Evolutionary conservation across 1,284 basidiomycete species (phyloP), one percentile per base, ranked within the genome.

Genomic region (Puccinia horiana): DNA sequence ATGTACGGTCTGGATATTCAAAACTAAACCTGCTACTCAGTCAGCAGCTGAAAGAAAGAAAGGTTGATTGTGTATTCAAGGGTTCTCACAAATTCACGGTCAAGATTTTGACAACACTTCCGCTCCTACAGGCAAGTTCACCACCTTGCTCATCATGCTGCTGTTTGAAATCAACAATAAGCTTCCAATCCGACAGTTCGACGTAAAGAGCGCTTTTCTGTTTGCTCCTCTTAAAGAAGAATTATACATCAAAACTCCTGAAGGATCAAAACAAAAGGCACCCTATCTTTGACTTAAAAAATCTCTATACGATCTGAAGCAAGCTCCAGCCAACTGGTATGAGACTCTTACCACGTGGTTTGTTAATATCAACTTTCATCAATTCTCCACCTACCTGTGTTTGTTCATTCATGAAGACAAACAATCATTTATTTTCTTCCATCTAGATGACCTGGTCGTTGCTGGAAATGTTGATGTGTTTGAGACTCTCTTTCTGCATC

Each of bases 1-100:
- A n/a, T n/a, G 85, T 0, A 84, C 74, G 2, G 82, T 84, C 88
- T 89, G 88, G 87, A 86, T 87, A 5, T 89, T 87, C 82, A 84
- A 83, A 0, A 84, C 84, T 76, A 90, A 90, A 77, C 83, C 83
- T 16, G 85, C 89, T 37, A 84, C 84, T 4, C 18, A 4, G 12
- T 58, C 56, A 26, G 3, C 56, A 4, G 4, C 56, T 26, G 56
- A 58, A 29, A 58, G 18, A 32, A 8, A 26, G 6, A 58, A 58
- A 29, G 56, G n/a, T 58, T 29, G 56, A 5, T 16, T 58, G 56
- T 58, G 56, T 6, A 63, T 63, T 16, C 32, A 63, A 52, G 49
- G 49, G 4, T 52, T 52, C 18, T 4, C 18, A 23, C 54, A 58
- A 58, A 2, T 29, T 58, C n/a, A 2, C 23, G 26, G 44, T 44